Evolutionary conservation across 2,329 filamentous ascomycete genomes (phyloP).

Genomic region (Xylariaceae sp.): DNA sequence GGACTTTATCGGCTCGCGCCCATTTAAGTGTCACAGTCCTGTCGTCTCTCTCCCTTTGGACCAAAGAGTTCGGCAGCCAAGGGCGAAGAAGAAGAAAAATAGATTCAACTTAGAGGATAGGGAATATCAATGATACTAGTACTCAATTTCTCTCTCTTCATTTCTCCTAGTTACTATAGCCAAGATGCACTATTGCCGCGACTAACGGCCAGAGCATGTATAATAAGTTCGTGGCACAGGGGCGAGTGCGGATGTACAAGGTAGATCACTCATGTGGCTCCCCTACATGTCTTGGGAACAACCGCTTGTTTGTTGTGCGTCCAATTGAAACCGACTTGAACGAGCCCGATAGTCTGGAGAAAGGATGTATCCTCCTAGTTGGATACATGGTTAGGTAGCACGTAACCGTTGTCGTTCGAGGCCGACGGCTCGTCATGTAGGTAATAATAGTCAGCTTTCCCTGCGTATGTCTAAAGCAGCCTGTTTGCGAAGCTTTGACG

Average conservation of each 20-base stretch:
- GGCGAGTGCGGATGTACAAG: conserved; percentile 31
- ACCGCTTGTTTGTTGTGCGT: conserved; percentile 18
- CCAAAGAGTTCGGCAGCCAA: conserved; percentile 14
- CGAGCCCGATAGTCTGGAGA: conserved; percentile 21
- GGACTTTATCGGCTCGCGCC: conserved; percentile 18
- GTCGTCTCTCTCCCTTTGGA: conserved; percentile 28
- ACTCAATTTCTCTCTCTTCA: conserved; percentile 13
- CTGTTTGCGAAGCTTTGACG: neutral
- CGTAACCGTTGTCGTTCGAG: neutral
- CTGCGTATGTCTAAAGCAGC: neutral
- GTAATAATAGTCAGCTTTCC: neutral
- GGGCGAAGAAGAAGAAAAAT: conserved; percentile 16
- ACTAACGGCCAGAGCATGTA: conserved; percentile 27
- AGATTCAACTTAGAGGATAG: conserved; percentile 26
- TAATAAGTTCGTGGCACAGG: conserved; percentile 36
- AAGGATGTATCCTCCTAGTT: conserved; percentile 13
- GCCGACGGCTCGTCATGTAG: neutral
- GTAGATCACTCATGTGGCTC: conserved; percentile 38
- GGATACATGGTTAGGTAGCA: conserved; percentile 2
- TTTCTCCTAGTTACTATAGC: conserved; percentile 24
- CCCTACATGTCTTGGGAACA: conserved; percentile 32
- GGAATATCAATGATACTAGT: conserved; percentile 27
- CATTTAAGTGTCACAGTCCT: conserved; percentile 20
- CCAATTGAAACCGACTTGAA: conserved; percentile 22
- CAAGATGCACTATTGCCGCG: conserved; percentile 27